Percentiles rank a stretch among this genome's conserved stretches.
Evolutionary conservation across 2,329 filamentous ascomycete genomes (phyloP).

Genomic region (Shiraia sp.): DNA sequence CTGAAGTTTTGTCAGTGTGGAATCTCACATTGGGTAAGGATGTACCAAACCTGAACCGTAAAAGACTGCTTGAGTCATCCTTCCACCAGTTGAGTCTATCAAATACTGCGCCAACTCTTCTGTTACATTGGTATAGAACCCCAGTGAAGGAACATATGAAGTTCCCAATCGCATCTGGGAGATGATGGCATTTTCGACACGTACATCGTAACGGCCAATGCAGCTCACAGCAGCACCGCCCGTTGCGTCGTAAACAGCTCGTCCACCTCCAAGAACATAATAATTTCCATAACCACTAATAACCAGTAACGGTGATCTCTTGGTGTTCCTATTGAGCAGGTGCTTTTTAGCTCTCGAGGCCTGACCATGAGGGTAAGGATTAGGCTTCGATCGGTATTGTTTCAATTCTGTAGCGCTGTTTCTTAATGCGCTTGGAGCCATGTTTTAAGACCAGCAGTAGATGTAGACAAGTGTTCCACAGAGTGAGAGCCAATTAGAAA

Average conservation of each 20-base stretch:
- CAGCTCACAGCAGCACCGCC: slow-evolving; percentile 74
- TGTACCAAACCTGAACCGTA: slow-evolving; percentile 58
- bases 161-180: slow-evolving; percentile 61
- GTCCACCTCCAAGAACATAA: slow-evolving; percentile 54
- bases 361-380: not conserved
- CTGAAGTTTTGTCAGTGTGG: slow-evolving; percentile 9
- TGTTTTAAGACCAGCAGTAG: not conserved
- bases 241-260: slow-evolving; percentile 69
- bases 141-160: slow-evolving; percentile 62
- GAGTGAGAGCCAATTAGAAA: too few relatives aligned
- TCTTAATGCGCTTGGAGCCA: slow-evolving; percentile 5
- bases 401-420: not conserved
- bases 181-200: slow-evolving; percentile 63
- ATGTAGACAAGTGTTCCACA: too few relatives aligned
- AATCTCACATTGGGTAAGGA: too few relatives aligned
- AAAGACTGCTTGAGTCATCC: slow-evolving; percentile 60
- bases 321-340: slow-evolving; percentile 43
- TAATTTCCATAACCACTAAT: slow-evolving; percentile 54
- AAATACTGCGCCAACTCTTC: slow-evolving; percentile 58
- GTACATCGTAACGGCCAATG: slow-evolving; percentile 67
- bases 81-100: slow-evolving; percentile 55
- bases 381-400: too few relatives aligned
- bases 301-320: slow-evolving; percentile 53
- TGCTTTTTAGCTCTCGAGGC: not conserved
- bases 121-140: slow-evolving; percentile 59